Evolutionary conservation across 192 early-diverging fungal genomes (phyloP), one percentile per base, ranked within the genome.

Genomic region (Allomyces arbusculus): DNA sequence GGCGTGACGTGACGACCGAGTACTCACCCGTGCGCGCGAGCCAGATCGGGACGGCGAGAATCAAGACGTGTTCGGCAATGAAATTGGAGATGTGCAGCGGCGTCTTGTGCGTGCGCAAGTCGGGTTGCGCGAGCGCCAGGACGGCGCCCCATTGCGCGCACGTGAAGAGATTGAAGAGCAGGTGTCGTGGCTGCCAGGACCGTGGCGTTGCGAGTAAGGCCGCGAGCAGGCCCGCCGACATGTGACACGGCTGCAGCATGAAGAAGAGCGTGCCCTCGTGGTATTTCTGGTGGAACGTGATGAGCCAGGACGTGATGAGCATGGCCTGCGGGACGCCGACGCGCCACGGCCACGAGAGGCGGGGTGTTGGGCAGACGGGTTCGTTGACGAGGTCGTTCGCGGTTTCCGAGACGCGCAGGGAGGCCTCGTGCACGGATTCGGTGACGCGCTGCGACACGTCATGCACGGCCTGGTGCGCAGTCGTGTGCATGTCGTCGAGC

Each of bases 231-330:
- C 73, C 68, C 10, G 77, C 76, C 23, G 72, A 77, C 77, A 82
- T 78, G 67, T 82, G 80, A 65, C 80, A 82, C 1, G 80, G 80
- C 58, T 82, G 80, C 24, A 82, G 64, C 71, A 82, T 55, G 64
- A 71, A 82, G 5, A 82, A 10, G 33, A 74, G 20, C n/a, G 75
- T 76, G 20, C 71, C 71, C 9, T 76, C 71, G 1, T 68, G 40
- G 44, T 73, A 71, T 45, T 82, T 82, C 10, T 82, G 80, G 12
- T 61, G 26, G 4, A 74, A 65, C 0, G 78, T 82, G 24, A 75
- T 65, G 61, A 67, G 23, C 19, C 77, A 65, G 1, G 80, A 80
- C 14, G 66, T 61, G 1, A 70, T 26, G 20, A 80, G 58, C 16
- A 71, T 65, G 5, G 45, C 33, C 6, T 71, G 58, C 67, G 77